Conservation (phyloP, 2,329 filamentous ascomycete species). For the Claviceps lovelessii region DNA sequence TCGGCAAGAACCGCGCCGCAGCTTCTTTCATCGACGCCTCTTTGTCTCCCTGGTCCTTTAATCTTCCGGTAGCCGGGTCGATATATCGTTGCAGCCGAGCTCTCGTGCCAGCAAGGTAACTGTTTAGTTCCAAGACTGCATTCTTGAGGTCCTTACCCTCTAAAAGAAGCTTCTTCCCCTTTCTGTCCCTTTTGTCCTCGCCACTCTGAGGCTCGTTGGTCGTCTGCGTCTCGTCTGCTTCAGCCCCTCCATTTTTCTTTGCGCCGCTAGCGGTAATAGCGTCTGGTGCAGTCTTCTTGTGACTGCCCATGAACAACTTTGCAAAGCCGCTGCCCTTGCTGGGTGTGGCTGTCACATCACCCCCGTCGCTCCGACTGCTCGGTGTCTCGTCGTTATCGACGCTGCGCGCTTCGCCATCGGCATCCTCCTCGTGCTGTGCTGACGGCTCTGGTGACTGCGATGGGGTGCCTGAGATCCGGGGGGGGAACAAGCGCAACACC, state of each 20-base stretch:
- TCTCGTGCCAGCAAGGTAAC: conserved; percentile 78
- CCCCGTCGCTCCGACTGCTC: conserved; percentile 13
- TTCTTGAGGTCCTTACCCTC: conserved; percentile 73
- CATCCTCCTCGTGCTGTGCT: conserved; percentile 27
- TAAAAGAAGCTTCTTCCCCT: conserved; percentile 33
- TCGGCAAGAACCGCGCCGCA: conserved; percentile 42
- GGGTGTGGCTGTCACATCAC: conserved; percentile 19
- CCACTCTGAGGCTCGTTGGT: conserved; percentile 25
- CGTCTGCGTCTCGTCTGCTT: conserved; percentile 41
- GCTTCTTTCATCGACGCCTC: conserved; percentile 32
- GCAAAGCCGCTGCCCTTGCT: conserved; percentile 34
- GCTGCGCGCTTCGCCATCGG: conserved; percentile 21
- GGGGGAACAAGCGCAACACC: conserved; percentile 74
- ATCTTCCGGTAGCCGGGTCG: conserved; percentile 46
- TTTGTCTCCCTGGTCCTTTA: conserved; percentile 36
- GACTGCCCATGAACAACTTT: conserved; percentile 36
- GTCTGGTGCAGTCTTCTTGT: conserved; percentile 34
- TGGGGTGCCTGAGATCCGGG: conserved; percentile 66
- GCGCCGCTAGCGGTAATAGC: conserved; percentile 51
- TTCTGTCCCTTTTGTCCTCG: conserved; percentile 25
- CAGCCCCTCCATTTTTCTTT: conserved; percentile 36
- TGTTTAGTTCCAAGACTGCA: conserved; percentile 70
- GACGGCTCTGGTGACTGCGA: conserved; percentile 39
- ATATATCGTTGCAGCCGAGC: conserved; percentile 47
- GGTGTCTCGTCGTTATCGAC: conserved; percentile 15